Evolutionary conservation across 805 yeast species (phyloP).

Genomic region (Isabelozyma heimii): DNA sequence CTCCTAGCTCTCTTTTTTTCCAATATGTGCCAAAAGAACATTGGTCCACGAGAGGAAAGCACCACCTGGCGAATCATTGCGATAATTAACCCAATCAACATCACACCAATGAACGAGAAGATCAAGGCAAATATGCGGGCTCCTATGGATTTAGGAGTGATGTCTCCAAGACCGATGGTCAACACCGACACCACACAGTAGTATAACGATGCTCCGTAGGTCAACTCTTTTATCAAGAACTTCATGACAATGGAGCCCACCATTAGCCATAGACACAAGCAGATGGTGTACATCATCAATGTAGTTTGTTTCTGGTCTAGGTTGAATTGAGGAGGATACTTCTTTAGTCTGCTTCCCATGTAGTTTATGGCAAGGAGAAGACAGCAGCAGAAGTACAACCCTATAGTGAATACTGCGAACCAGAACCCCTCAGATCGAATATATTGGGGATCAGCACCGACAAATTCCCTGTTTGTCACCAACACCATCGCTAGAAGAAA

Average conservation of each 20-base stretch:
- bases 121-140: slow-evolving; percentile 58
- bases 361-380: slow-evolving; percentile 54
- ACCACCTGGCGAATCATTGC: slow-evolving; percentile 68
- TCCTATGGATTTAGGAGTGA: slow-evolving; percentile 51
- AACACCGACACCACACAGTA: slow-evolving; percentile 69
- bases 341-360: slow-evolving; percentile 54
- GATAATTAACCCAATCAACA: slow-evolving; percentile 71
- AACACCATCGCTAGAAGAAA: slow-evolving; percentile 51
- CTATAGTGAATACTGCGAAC: slow-evolving; percentile 68
- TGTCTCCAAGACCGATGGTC: slow-evolving; percentile 82
- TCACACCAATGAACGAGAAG: slow-evolving; percentile 67
- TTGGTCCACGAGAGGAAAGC: slow-evolving; percentile 57
- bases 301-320: slow-evolving; percentile 65
- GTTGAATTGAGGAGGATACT: slow-evolving; percentile 71
- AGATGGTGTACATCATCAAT: slow-evolving; percentile 68
- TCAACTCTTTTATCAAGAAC: slow-evolving; percentile 29
- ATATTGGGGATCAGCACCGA: slow-evolving; percentile 10
- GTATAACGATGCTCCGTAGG: slow-evolving; percentile 67
- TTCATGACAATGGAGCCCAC: slow-evolving; percentile 57
- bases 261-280: slow-evolving; percentile 65
- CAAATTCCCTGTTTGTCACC: slow-evolving; percentile 25
- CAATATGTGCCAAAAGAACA: slow-evolving; percentile 62
- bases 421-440: slow-evolving; percentile 65
- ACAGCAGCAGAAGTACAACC: slow-evolving; percentile 59
- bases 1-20: slow-evolving; percentile 47